Percentiles rank a stretch among this genome's conserved stretches.
phyloP scores from a whole-genome alignment of 2,329 filamentous ascomycete species.

The Colletotrichum nymphaeae region DNA sequence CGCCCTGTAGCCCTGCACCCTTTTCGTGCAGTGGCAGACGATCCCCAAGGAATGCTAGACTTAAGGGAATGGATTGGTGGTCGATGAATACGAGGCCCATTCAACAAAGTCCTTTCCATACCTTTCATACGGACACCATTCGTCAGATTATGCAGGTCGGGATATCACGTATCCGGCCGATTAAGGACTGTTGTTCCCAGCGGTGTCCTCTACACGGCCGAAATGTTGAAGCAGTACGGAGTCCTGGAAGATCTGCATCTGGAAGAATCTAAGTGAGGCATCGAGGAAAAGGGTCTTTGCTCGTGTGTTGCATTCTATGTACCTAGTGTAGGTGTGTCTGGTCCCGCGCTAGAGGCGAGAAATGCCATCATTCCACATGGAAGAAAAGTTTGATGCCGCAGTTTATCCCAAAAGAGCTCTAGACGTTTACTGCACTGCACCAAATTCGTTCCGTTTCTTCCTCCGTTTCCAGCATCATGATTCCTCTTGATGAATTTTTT shows the following conservation, averaged over 20 bases:
- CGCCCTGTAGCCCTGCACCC: neutral
- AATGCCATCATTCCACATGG: constrained; percentile 3
- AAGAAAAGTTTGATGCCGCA: neutral
- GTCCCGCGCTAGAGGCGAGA: neutral
- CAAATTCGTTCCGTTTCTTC: neutral
- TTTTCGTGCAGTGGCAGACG: neutral
- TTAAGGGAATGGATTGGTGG: neutral
- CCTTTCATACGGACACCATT: neutral
- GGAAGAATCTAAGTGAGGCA: neutral
- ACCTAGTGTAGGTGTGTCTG: no score
- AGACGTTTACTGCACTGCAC: neutral
- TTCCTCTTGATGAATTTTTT: neutral
- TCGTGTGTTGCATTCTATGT: neutral
- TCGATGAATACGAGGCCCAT: constrained; percentile 27
- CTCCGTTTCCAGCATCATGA: neutral
- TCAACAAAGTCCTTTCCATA: no score
- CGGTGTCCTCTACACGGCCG: neutral
- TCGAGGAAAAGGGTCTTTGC: neutral
- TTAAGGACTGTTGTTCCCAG: neutral
- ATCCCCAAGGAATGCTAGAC: neutral
- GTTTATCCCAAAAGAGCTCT: neutral
- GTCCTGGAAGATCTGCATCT: neutral
- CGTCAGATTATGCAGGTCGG: neutral
- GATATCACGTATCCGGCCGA: neutral
- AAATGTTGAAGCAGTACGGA: neutral